Evolutionary conservation across 2,329 filamentous ascomycete genomes (phyloP).

Genomic region (Zasmidium angulare): DNA sequence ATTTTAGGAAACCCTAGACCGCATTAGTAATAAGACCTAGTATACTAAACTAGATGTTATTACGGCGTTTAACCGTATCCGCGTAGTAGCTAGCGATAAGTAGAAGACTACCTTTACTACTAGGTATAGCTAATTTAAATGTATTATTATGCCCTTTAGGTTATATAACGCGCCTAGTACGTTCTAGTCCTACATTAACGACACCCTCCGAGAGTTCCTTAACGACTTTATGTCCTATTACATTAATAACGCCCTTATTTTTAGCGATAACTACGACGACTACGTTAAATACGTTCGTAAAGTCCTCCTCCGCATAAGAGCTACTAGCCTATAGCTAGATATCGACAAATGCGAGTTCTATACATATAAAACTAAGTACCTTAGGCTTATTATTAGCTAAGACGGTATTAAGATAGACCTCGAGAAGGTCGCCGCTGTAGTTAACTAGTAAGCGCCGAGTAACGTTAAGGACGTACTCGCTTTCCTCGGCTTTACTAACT

Average conservation of each 20-base stretch:
- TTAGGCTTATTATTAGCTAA: constrained; percentile 19
- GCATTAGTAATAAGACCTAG: too few relatives aligned
- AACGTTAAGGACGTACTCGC: constrained; percentile 19
- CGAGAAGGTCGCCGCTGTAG: constrained; percentile 12
- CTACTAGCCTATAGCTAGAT: constrained; percentile 12
- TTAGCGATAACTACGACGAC: constrained; percentile 8
- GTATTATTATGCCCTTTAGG: not conserved
- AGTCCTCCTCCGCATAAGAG: constrained; percentile 15
- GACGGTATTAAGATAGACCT: constrained; percentile 17
- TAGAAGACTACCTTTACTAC: too few relatives aligned
- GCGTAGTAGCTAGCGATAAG: too few relatives aligned
- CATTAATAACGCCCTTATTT: constrained; percentile 33
- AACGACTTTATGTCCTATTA: constrained; percentile 26
- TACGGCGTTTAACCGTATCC: too few relatives aligned
- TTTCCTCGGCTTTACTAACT: constrained; percentile 23
- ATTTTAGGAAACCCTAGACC: too few relatives aligned
- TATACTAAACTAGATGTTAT: too few relatives aligned
- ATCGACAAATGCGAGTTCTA: constrained; percentile 23
- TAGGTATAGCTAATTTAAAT: too few relatives aligned
- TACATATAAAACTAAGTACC: constrained; percentile 17
- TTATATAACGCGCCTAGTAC: constrained; percentile 22
- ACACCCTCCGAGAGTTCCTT: too few relatives aligned
- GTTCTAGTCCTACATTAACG: too few relatives aligned
- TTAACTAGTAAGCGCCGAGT: constrained; percentile 13
- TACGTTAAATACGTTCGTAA: constrained; percentile 20